A percentile compares a stretch with the other conserved stretches of the same genome.
Conservation (phyloP, 2,329 filamentous ascomycete genomes). For the Clathrospora elynae region DNA sequence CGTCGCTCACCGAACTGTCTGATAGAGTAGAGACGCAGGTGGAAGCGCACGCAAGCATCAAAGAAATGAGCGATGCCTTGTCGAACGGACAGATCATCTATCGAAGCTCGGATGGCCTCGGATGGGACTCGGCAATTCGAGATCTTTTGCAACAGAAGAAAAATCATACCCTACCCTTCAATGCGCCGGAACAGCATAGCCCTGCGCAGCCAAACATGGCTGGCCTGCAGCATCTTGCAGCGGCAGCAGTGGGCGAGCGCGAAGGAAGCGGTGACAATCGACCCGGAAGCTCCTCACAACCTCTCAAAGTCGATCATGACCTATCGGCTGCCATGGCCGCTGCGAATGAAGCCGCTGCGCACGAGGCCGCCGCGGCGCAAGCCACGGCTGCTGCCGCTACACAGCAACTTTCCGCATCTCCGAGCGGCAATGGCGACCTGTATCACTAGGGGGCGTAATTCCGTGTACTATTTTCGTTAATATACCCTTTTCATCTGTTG, state of each 20-base stretch:
- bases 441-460: too few species aligned
- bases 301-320: constrained; percentile 38
- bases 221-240: constrained; percentile 47
- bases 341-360: constrained; percentile 43
- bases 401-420: constrained; percentile 35
- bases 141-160: constrained; percentile 42
- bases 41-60: constrained; percentile 44
- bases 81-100: constrained; percentile 41
- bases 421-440: constrained; percentile 17
- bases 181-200: constrained; percentile 31
- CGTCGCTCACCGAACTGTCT: constrained; percentile 41
- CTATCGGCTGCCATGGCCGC: constrained; percentile 46
- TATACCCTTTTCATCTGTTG: too few species aligned
- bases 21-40: constrained; percentile 44
- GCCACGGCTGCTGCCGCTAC: constrained; percentile 44
- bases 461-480: too few species aligned
- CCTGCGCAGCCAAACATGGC: constrained; percentile 45
- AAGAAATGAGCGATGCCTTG: constrained; percentile 44
- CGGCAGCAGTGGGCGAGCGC: constrained; percentile 47
- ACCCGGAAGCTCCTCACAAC: constrained; percentile 20
- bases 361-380: constrained; percentile 14
- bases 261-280: constrained; percentile 25
- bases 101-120: constrained; percentile 35
- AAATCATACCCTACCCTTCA: constrained; percentile 24
- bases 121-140: constrained; percentile 45